phyloP scores from a whole-genome alignment of 352 stramenopile species.

The Pythium apleroticum region DNA sequence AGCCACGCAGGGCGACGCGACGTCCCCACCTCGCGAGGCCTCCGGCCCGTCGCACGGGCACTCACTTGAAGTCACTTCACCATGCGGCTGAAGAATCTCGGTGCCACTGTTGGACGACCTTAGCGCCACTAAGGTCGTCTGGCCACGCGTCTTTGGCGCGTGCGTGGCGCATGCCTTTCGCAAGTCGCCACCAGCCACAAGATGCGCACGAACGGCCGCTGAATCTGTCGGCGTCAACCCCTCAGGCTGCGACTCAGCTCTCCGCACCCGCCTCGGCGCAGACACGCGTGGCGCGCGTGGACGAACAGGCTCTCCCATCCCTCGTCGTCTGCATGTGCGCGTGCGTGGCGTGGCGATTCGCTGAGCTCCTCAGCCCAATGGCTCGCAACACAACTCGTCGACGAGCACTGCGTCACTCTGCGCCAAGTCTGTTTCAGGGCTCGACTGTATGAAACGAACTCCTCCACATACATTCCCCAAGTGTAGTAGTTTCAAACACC shows the following conservation, averaged over 20 bases:
- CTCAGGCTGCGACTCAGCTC: not conserved
- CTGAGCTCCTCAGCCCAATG: not conserved
- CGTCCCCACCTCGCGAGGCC: not conserved
- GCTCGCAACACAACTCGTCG: conserved; percentile 2
- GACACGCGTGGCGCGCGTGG: conserved; percentile 2
- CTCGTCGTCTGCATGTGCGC: not conserved
- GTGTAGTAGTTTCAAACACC: conserved; percentile 16
- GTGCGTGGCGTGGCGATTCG: not conserved
- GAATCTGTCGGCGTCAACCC: not conserved
- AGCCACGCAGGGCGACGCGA: conserved; percentile 1
- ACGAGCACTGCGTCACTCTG: conserved; percentile 16
- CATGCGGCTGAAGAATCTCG: not conserved
- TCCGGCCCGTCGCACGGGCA: not conserved
- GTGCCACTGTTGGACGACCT: not conserved
- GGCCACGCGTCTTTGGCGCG: conserved; percentile 1
- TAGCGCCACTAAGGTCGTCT: not conserved
- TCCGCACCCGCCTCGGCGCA: not conserved
- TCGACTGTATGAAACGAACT: not conserved
- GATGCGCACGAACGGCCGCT: not conserved
- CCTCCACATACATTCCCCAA: not conserved
- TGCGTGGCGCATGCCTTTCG: not conserved
- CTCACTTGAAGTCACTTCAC: not conserved
- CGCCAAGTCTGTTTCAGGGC: not conserved
- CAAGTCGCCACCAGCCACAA: not conserved
- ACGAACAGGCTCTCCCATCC: conserved; percentile 7